A percentile compares a stretch with the other conserved stretches of the same genome.
These are phyloP conservation scores for Botryosphaeria dothidea DNA, from an alignment of 2,329 filamentous ascomycete species.

Conservation along the genomic window DNA sequence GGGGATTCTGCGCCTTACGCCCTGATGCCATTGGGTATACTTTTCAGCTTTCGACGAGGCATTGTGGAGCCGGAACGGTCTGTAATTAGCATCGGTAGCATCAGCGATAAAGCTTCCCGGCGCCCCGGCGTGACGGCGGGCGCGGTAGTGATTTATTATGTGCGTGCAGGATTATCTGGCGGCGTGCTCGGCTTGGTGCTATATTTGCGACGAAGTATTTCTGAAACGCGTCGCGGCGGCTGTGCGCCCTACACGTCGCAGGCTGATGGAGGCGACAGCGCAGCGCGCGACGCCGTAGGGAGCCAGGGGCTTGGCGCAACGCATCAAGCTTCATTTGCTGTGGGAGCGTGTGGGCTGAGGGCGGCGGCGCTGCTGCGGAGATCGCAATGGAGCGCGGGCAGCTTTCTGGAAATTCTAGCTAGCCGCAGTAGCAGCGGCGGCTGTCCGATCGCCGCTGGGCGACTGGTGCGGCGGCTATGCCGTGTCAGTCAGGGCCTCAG, in stretches of 20 bases:
- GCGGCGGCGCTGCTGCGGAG: slow-evolving; percentile 1
- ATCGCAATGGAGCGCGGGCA: neutral
- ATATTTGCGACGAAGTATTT: slow-evolving; percentile 5
- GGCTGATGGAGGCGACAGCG: slow-evolving; percentile 1
- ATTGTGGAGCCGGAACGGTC: slow-evolving; percentile 10
- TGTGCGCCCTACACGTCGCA: slow-evolving; percentile 9
- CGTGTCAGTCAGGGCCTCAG: neutral
- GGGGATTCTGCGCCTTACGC: slow-evolving; percentile 6
- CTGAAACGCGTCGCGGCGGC: slow-evolving; percentile 5
- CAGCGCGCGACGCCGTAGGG: neutral
- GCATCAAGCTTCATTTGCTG: slow-evolving; percentile 9
- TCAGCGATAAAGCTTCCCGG: slow-evolving; percentile 1
- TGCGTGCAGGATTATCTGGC: neutral
- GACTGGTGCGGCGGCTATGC: slow-evolving; percentile 11
- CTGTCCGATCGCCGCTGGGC: neutral
- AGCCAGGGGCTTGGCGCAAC: slow-evolving; percentile 7
- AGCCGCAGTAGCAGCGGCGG: too few relatives aligned
- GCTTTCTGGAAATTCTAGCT: slow-evolving; percentile 12
- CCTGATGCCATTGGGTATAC: slow-evolving; percentile 11
- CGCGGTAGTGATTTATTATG: neutral
- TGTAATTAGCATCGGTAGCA: slow-evolving; percentile 15
- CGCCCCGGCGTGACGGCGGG: slow-evolving; percentile 10
- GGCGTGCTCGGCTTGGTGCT: neutral
- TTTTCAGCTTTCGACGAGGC: slow-evolving; percentile 3
- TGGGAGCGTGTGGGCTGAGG: neutral